Base-by-base conservation (phyloP, 257 asterid genomes). In the Fraxinus quadrangulata region DNA sequence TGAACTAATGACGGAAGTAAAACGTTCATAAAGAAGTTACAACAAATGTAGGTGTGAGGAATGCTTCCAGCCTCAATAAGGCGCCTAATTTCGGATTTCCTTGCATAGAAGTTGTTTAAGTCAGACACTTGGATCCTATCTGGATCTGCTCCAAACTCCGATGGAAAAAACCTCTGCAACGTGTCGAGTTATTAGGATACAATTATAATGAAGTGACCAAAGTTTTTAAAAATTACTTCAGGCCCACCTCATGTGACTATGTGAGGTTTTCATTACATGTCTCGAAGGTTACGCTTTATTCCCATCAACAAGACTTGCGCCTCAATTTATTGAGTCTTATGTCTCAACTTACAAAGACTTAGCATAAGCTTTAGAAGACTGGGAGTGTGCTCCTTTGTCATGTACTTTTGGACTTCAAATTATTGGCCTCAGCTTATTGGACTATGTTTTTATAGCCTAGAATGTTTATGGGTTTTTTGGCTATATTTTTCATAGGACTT, bases 121-220 rank as follows among this genome's bases (percentile, higher is more conserved):
- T 90, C 45, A 21, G 96, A 85, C 7, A 92, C 79, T 68, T 82
- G 90, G 77, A 84, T 92, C 86, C 79, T 91, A 71, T 92, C 95
- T 12, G 99, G 97, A 84, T 94, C 97, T 24, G 79, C 30, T 77
- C 99, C 99, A 23, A 92, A 94, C 82, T 94, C 99, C 10, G 99
- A 91, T 74, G 99, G 99, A 73, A 91, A 81, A 77, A 94, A 94
- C 90, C 97, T 87, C 96, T 91, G 90, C 86, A 85, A 26, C 75
- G 84, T 66, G 65, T 76, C 75, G 74, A 14, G 12, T 26, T 4
- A 26, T 23, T 30, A 63, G 34, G 67, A 56, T 7, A 56, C 11
- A 19, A 56, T 19, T 56, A 56, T 56, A n/a, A 56, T 19, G 66
- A 56, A 14, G 13, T 6, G 13, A 56, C 11, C 26, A n/a, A 21